Evolutionary conservation across 345 rosid genomes (phyloP).

Genomic region (Moricandia moricandioides): DNA sequence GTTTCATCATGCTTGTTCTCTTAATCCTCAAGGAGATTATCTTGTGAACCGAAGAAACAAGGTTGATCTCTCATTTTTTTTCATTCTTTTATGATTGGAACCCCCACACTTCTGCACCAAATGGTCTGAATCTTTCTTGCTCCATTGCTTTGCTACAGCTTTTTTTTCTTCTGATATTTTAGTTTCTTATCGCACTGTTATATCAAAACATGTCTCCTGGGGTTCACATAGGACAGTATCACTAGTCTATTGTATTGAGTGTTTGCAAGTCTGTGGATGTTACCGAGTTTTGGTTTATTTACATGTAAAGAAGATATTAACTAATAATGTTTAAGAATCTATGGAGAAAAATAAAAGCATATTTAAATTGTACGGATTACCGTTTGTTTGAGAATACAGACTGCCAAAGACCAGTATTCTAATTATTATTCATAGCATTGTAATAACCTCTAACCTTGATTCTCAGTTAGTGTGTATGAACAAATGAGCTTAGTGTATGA

Average conservation of each 20-base stretch:
- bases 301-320: conserved; percentile 17
- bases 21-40: conserved; percentile 75
- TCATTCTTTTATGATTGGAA: conserved; percentile 2
- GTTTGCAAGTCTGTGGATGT: conserved; percentile 3
- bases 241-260: conserved; percentile 11
- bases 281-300: conserved; percentile 8
- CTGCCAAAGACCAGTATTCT: not conserved
- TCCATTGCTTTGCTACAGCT: not conserved
- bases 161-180: not conserved
- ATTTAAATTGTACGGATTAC: not conserved
- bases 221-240: not conserved
- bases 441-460: conserved; percentile 14
- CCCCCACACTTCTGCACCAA: conserved; percentile 16
- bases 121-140: conserved; percentile 5
- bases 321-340: conserved; percentile 3
- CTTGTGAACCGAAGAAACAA: conserved; percentile 41
- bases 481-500: not conserved
- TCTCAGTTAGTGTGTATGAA: conserved; percentile 12
- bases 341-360: not conserved
- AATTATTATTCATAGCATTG: not conserved
- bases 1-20: conserved; percentile 87
- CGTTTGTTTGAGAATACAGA: not conserved
- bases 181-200: conserved; percentile 1
- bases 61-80: conserved; percentile 12
- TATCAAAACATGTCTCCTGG: not conserved